Evolutionary conservation across 2,329 filamentous ascomycete genomes (phyloP), one percentile per base, ranked within the genome.

Genomic region (Aspergillus sp.): DNA sequence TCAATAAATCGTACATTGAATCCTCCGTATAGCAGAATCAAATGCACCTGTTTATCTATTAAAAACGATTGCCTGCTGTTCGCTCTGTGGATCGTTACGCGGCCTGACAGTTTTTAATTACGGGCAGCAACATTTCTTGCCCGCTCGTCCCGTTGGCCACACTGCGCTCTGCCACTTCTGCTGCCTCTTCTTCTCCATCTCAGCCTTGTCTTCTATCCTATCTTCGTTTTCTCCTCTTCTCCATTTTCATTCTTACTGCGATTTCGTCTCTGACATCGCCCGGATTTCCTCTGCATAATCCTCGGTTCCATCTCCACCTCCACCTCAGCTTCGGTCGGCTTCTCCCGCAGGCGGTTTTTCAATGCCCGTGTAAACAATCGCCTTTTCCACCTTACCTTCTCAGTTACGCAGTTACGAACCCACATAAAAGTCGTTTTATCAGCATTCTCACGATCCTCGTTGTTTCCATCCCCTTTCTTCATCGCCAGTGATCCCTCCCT

Each of bases 291-390:
- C 11, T 19, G 13, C 33, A n/a, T 36, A 9, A 3, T 5, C 35
- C 13, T 26, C 35, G n/a, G 35, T 1, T 37, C 31, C 31, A 10
- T 13, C 19, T 35, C 33, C 12, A 13, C 19, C 7, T 35, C 33
- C 19, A 10, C 33, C 33, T 10, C 33, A n/a, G 33, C 33, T 13
- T 35, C 33, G 11, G 5, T 13, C n/a, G 33, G 7, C 11, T 10
- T 10, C 33, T 35, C 33, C n/a, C 31, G n/a, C 40, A 46, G 45
- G 47, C 42, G 47, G 40, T 42, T 46, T 47, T 50, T 47, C 42
- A 35, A 44, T 37, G 42, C 44, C 47, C 40, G 43, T 44, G 50
- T 56, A 57, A 57, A 57, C 53, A 57, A 51, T 51, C 38, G 19
- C 44, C 41, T 45, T 49, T 40, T 34, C 43, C 41, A 27, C 31